These are phyloP conservation scores for Eimeria sp. DNA, from an alignment of 169 alveolate species.

Conservation along the genomic window DNA sequence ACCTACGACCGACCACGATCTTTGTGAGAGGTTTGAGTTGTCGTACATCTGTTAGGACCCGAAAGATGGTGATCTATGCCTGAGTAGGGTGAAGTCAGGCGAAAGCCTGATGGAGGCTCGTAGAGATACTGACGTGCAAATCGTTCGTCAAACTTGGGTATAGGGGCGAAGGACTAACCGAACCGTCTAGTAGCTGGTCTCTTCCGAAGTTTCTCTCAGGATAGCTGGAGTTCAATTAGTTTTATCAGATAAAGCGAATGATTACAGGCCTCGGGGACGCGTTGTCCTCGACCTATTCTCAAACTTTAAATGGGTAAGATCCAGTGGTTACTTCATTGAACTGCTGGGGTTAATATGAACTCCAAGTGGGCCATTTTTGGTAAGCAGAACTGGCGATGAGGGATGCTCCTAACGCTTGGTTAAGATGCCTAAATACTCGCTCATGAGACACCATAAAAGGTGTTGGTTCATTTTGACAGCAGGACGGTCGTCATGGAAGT, in stretches of 20 bases:
- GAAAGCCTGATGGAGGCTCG: too few relatives aligned
- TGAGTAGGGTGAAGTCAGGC: too few relatives aligned
- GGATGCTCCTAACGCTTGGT: constrained; percentile 96
- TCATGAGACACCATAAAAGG: constrained; percentile 95
- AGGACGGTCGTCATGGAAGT: background rate
- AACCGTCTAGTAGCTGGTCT: too few relatives aligned
- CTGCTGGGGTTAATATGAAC: constrained; percentile 89
- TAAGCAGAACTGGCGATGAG: constrained; percentile 97
- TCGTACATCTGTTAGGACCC: too few relatives aligned
- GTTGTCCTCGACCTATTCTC: constrained; percentile 37
- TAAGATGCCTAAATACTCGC: constrained; percentile 96
- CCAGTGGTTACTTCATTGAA: constrained; percentile 80
- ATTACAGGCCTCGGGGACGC: too few relatives aligned
- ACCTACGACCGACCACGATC: constrained; percentile 19
- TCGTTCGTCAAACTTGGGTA: too few relatives aligned
- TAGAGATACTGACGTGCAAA: too few relatives aligned
- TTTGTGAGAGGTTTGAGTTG: background rate
- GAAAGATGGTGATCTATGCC: too few relatives aligned
- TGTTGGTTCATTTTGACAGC: constrained; percentile 91
- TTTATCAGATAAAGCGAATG: too few relatives aligned
- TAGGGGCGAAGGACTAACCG: too few relatives aligned
- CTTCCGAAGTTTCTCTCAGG: too few relatives aligned
- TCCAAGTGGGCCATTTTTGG: constrained; percentile 95
- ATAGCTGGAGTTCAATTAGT: too few relatives aligned
- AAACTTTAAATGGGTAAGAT: constrained; percentile 80